Base-by-base conservation (phyloP, 1,284 basidiomycete species). In the Leccinum solheimii region DNA sequence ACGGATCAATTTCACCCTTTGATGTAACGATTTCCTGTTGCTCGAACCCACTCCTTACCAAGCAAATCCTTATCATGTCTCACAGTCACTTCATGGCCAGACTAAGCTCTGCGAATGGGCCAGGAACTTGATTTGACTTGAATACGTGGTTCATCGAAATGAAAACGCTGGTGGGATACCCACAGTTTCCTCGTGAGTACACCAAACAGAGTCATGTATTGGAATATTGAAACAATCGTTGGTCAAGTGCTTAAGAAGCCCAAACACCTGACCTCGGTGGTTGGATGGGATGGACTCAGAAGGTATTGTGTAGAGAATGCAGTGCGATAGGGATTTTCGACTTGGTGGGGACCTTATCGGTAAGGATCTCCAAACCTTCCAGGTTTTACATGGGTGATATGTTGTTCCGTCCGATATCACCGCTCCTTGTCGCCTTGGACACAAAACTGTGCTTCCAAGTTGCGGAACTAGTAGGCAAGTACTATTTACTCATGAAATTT, bases 161-260 rank as follows among this genome's bases (percentile, higher is more conserved):
- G 38, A 13, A 49, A 45, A 27, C 16, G 6, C 6, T 38, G 27
- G 49, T 27, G 36, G 23, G 14, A 30, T 54, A 21, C 27, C 21
- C 32, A 21, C 23, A 23, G 36, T 50, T 13, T 51, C 26, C 49
- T 34, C 54, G 63, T 64, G 58, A 63, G 68, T 56, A 19, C 14
- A 7, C 23, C 38, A 10, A 54, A 13, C 8, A 45, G 48, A 7
- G 4, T 48, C 14, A 23, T 32, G 45, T 6, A 49, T 52, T 51
- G 51, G 26, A 52, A 27, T 27, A n/a, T 34, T 56, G 40, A 56
- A 51, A 34, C 27, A 2, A 27, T 30, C 48, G 23, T 27, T 26
- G n/a, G 16, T 43, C 19, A 48, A 48, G 7, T 48, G 45, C 21
- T 13, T 8, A n/a, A 40, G 38, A 26, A 32, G 50, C 16, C 5